phyloP scores from a whole-genome alignment of 2,329 filamentous ascomycete genomes.

The Aspergillus neotritici region DNA sequence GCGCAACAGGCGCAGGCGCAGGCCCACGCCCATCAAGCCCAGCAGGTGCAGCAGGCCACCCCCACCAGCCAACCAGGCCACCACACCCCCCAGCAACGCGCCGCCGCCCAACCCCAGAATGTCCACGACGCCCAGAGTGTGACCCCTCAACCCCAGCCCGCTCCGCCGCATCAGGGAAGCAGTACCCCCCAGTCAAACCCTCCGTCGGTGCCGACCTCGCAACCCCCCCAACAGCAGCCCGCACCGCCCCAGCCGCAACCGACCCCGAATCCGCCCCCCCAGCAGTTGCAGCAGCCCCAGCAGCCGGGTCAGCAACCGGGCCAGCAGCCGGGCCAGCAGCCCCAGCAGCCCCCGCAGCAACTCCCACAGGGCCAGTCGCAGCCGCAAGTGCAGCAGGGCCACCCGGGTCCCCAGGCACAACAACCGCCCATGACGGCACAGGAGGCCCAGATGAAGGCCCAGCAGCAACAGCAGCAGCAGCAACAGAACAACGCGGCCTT shows the following conservation, averaged over 20 bases:
- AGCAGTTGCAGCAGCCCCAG: slow-evolving; percentile 35
- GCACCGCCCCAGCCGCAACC: slow-evolving; percentile 31
- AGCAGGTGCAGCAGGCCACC: slow-evolving; percentile 23
- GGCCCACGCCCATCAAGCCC: slow-evolving; percentile 29
- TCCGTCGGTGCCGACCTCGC: slow-evolving; percentile 27
- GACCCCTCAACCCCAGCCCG: slow-evolving; percentile 42
- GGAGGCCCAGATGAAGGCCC: slow-evolving; percentile 37
- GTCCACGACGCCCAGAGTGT: slow-evolving; percentile 39
- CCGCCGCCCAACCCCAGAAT: slow-evolving; percentile 37
- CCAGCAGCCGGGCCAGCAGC: slow-evolving; percentile 28
- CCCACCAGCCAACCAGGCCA: slow-evolving; percentile 32
- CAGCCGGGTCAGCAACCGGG: slow-evolving; percentile 25
- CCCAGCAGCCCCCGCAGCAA: slow-evolving; percentile 24
- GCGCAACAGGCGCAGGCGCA: slow-evolving; percentile 25
- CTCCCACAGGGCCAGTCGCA: slow-evolving; percentile 28
- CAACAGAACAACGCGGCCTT: slow-evolving; percentile 34
- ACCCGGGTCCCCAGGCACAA: slow-evolving; percentile 34
- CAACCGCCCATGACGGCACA: slow-evolving; percentile 36
- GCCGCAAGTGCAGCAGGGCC: slow-evolving; percentile 31
- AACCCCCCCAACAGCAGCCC: slow-evolving; percentile 32
- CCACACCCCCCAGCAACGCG: slow-evolving; percentile 38
- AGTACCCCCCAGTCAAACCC: slow-evolving; percentile 34
- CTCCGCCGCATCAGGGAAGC: slow-evolving; percentile 34
- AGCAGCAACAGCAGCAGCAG: slow-evolving; percentile 28
- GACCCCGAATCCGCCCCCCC: slow-evolving; percentile 32